Evolutionary conservation across 148 eudicot species (phyloP).

Genomic region (Rheum nobile): DNA sequence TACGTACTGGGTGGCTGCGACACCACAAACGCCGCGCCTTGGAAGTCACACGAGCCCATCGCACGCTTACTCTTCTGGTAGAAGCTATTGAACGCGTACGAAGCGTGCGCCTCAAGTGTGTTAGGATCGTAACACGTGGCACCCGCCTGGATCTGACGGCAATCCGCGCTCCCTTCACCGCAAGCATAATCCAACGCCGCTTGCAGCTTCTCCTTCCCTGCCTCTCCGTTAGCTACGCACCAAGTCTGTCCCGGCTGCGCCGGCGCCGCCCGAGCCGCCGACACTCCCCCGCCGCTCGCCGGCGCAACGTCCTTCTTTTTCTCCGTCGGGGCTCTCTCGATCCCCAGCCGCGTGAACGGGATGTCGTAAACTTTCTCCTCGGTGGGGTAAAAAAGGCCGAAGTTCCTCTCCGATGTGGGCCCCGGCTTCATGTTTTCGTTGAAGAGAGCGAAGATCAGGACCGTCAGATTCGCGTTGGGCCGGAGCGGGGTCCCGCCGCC

Average conservation of each 20-base stretch:
- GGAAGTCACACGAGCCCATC: conserved; percentile 59
- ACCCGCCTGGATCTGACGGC: conserved; percentile 76
- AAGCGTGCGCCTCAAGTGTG: conserved; percentile 77
- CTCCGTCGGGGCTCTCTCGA: conserved; percentile 20
- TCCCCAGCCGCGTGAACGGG: conserved; percentile 45
- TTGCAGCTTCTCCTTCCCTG: conserved; percentile 58
- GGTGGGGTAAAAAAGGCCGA: conserved; percentile 74
- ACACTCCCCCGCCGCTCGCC: conserved; percentile 11
- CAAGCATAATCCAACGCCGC: conserved; percentile 82
- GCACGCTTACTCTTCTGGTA: conserved; percentile 70
- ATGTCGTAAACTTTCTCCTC: conserved; percentile 55
- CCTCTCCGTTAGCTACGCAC: conserved; percentile 70
- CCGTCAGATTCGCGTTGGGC: conserved; percentile 63
- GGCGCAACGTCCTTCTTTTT: conserved; percentile 13
- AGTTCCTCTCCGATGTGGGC: conserved; percentile 73
- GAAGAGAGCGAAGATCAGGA: conserved; percentile 67
- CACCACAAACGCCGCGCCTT: conserved; percentile 63
- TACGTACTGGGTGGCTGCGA: conserved; percentile 70
- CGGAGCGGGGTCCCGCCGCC: conserved; percentile 83
- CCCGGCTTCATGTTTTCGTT: conserved; percentile 77
- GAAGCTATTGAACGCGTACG: conserved; percentile 80
- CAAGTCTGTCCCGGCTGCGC: conserved; percentile 36
- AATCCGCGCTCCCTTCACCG: conserved; percentile 81
- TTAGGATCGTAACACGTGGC: conserved; percentile 83
- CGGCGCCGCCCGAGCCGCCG: conserved; percentile 12